Base-by-base conservation (phyloP, 2,329 filamentous ascomycete species). In the Trichoderma atroviride region DNA sequence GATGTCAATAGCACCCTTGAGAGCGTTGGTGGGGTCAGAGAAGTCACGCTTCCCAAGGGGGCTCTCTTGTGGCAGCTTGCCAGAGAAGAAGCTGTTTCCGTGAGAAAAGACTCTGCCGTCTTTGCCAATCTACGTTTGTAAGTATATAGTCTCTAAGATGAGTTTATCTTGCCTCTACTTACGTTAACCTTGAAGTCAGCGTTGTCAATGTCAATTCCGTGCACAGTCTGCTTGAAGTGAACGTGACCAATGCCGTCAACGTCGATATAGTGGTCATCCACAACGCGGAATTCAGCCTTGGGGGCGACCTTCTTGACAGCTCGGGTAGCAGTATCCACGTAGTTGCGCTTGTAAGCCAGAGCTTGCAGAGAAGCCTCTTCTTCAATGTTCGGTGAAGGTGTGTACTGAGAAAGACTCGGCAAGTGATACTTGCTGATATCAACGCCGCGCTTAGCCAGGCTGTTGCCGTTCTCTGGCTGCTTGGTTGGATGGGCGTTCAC, bases 141-240 rank as follows among this genome's bases (percentile, higher is more conserved):
- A 70, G 53, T n/a, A 13, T 22, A 4, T 29, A 9, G n/a, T 13
- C 10, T 22, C 3, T 33, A 24, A 19, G 3, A 6, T 1, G 0
- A 43, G 10, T 1, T 7, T 11, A 0, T 14, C 7, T 22, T 52
- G 24, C 10, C 16, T 27, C 31, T 14, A 79, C 85, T 79, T 73
- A 88, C 85, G 71, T 89, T 89, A 59, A 89, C 85, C 63, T 88
- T 88, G 73, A 88, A 87, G 74, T 87, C 85, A 0, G 84, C 85
- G 73, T 89, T 89, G 73, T 88, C 87, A 70, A 89, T 83, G 70
- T 89, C 87, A 29, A 89, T 75, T 1, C 84, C 87, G 66, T 88
- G 84, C 7, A 81, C 78, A 0, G 86, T 88, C 78, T 89, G 87
- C 77, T 85, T 86, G 74, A 89, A 87, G 75, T 87, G 83, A 71